These are phyloP conservation scores for Cystobasidium onofrii DNA, from an alignment of 768 basidiomycete genomes.

Conservation along the genomic window DNA sequence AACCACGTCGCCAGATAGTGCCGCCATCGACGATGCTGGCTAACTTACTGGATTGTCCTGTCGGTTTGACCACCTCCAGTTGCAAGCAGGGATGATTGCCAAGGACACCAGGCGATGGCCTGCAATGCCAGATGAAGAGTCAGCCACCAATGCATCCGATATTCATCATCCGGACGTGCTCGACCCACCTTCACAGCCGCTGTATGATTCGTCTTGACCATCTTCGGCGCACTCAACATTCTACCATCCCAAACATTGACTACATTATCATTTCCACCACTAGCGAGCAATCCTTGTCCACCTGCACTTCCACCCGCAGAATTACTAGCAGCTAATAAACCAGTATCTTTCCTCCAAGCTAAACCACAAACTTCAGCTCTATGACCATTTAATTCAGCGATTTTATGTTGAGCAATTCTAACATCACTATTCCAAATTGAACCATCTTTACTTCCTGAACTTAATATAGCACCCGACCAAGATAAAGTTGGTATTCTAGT, in stretches of 20 bases:
- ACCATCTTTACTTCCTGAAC: constrained; percentile 83
- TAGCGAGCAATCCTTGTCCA: constrained; percentile 59
- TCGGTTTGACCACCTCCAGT: constrained; percentile 93
- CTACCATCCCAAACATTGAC: constrained; percentile 96
- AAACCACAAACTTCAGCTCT: constrained; percentile 87
- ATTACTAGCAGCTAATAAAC: constrained; percentile 13
- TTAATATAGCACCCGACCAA: constrained; percentile 74
- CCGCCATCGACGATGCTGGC: no score
- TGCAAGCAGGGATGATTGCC: constrained; percentile 84
- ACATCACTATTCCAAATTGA: constrained; percentile 97
- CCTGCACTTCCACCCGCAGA: constrained; percentile 35
- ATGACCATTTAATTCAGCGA: constrained; percentile 81
- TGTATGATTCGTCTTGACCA: constrained; percentile 84
- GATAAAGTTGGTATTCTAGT: constrained; percentile 73
- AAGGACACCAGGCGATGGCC: constrained; percentile 96
- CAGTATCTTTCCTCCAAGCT: constrained; percentile 74
- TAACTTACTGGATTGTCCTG: constrained; percentile 47
- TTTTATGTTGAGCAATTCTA: constrained; percentile 73
- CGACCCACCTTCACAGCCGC: constrained; percentile 59
- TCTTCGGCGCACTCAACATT: constrained; percentile 58
- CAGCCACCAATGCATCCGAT: neutral
- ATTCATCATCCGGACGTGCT: no score
- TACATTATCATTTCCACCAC: constrained; percentile 94
- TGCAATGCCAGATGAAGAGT: constrained; percentile 41
- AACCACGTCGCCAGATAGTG: no score